Base-by-base conservation (phyloP, 2,329 filamentous ascomycete genomes). In the Sporothrix inflata region DNA sequence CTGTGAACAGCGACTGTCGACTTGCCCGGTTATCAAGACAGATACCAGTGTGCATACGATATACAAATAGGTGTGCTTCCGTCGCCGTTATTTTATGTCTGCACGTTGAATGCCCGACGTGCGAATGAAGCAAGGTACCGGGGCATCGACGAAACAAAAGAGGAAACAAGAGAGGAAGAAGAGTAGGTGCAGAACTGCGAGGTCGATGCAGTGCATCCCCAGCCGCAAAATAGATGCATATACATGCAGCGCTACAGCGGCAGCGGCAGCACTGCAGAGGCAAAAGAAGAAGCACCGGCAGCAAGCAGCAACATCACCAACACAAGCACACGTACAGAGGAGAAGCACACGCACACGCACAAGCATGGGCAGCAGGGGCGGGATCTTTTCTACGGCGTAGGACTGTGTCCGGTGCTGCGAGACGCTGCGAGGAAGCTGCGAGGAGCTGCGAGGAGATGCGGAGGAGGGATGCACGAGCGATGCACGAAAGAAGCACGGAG, bases 321-420 rank as follows among this genome's bases (percentile, higher is more conserved):
- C 42, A 45, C 19, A 65, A 49, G 63, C 42, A 49, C 61, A 65
- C 61, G 30, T 61, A n/a, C 49, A 53, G 42, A 12, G 6, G 30
- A 34, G 30, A 34, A 16, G 42, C 19, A 47, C 42, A 16, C 53
- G 34, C 19, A 65, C 21, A 67, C 40, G 27, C 45, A 49, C 65
- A 67, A 51, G 65, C 45, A 67, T 38, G 27, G 16, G 57, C 70
- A 67, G 38, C 45, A 67, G 67, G 60, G 55, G 72, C 72, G 63
- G 72, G 69, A 71, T 73, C 63, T 55, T 57, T 63, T 73, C 72
- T 71, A 71, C 72, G 69, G 63, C 72, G 72, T 73, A 73, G 61
- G 60, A 71, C 69, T 71, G 69, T 73, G 72, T 68, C 72, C 47
- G 71, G 67, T 19, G 55, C 45, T 65, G 60, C 60, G 40, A 65